phyloP scores from a whole-genome alignment of 345 rosid species.

The Raphanus raphanistrum region DNA sequence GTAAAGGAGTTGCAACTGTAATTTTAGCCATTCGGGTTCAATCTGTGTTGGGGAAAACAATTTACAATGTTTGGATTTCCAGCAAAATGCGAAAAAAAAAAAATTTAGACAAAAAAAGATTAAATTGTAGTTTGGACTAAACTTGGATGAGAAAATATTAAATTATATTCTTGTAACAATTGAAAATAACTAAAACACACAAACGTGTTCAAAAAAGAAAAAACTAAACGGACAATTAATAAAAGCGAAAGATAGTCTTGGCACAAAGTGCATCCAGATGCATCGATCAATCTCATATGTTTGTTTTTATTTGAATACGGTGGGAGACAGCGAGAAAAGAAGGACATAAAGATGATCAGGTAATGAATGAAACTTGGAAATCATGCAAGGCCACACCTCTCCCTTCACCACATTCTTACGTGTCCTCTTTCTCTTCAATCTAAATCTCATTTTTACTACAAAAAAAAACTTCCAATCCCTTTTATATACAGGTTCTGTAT shows the following conservation, averaged over 20 bases:
- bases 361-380: constrained; percentile 34
- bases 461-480: neutral
- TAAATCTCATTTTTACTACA: neutral
- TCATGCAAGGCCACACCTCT: constrained; percentile 43
- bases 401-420: constrained; percentile 18
- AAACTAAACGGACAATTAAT: no score
- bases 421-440: constrained; percentile 33
- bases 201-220: no score
- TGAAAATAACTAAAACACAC: no score
- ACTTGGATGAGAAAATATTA: neutral
- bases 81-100: no score
- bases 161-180: neutral
- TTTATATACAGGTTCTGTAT: constrained; percentile 4
- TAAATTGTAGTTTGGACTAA: neutral
- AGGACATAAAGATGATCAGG: constrained; percentile 13
- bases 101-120: no score
- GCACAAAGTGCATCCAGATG: constrained; percentile 10
- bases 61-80: no score
- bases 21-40: no score
- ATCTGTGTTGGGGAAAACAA: no score
- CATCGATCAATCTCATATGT: neutral
- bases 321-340: constrained; percentile 18
- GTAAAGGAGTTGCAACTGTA: no score
- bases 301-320: constrained; percentile 17
- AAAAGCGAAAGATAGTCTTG: neutral